Percentiles rank a stretch among this genome's conserved stretches.
Evolutionary conservation across 1,139 yeast species (phyloP).

Genomic region (Suhomyces choctaworum): DNA sequence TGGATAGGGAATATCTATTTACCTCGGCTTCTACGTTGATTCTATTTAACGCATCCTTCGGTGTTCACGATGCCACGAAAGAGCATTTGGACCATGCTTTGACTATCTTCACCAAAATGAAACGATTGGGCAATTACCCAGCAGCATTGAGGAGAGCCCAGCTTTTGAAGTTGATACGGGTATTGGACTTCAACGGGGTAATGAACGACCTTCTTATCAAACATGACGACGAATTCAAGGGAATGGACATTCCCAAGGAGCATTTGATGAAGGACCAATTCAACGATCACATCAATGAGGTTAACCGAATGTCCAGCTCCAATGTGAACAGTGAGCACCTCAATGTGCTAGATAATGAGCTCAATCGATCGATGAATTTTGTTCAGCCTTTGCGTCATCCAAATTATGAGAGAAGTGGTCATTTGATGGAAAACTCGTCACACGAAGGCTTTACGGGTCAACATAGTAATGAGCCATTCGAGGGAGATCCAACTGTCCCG

Average conservation of each 20-base stretch:
- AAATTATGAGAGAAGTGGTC: not conserved
- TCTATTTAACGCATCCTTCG: conserved; percentile 77
- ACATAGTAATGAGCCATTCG: conserved; percentile 15
- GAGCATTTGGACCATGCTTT: conserved; percentile 76
- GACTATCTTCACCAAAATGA: conserved; percentile 69
- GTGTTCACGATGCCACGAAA: conserved; percentile 74
- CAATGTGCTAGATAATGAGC: conserved; percentile 13
- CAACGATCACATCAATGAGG: conserved; percentile 15
- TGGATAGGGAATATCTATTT: conserved; percentile 84
- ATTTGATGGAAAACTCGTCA: not conserved
- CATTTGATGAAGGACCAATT: conserved; percentile 11
- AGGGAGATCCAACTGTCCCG: not conserved
- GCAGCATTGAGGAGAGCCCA: conserved; percentile 77
- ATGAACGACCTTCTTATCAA: conserved; percentile 57
- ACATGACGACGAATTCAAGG: conserved; percentile 50
- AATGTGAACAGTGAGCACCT: conserved; percentile 13
- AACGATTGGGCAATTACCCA: conserved; percentile 73
- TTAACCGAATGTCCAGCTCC: conserved; percentile 12
- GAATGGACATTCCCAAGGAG: conserved; percentile 5
- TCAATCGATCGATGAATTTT: conserved; percentile 8
- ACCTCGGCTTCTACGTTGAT: conserved; percentile 79
- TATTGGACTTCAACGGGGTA: conserved; percentile 67
- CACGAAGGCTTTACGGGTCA: not conserved
- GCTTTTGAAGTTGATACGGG: conserved; percentile 59
- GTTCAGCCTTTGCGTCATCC: conserved; percentile 3